Conservation (phyloP, 176 grass and related monocot genomes). For the Eragrostis curvula region DNA sequence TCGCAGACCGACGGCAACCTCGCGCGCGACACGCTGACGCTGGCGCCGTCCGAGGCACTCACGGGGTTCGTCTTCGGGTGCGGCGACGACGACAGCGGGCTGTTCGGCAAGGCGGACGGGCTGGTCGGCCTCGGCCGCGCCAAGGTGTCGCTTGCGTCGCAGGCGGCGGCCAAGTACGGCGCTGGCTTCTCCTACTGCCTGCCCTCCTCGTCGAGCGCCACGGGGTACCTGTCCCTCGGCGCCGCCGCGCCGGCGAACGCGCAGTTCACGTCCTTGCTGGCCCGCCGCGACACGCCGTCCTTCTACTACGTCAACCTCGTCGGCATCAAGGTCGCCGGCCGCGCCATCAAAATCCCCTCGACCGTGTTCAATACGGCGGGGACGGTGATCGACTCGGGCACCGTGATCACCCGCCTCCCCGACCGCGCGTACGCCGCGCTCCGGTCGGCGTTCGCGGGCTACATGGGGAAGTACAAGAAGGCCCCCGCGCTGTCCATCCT, state of each 20-base stretch:
- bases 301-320: conserved; percentile 77
- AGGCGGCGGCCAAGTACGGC: conserved; percentile 62
- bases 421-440: conserved; percentile 55
- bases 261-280: conserved; percentile 66
- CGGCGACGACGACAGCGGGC: conserved; percentile 52
- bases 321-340: conserved; percentile 59
- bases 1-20: conserved; percentile 69
- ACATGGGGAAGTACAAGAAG: conserved; percentile 56
- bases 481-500: conserved; percentile 71
- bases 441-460: conserved; percentile 39
- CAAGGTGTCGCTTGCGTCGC: conserved; percentile 67
- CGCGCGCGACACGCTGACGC: conserved; percentile 65
- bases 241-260: conserved; percentile 15
- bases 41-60: conserved; percentile 34
- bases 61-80: conserved; percentile 76
- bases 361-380: conserved; percentile 43
- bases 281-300: conserved; percentile 34
- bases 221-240: conserved; percentile 68
- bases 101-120: conserved; percentile 66
- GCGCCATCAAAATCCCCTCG: conserved; percentile 12
- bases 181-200: conserved; percentile 85
- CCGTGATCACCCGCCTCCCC: conserved; percentile 83
- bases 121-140: conserved; percentile 71
- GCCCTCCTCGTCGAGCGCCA: conserved; percentile 48
- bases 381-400: conserved; percentile 86